Conservation (phyloP, 441 rosid species). For the Erodium texanum region DNA sequence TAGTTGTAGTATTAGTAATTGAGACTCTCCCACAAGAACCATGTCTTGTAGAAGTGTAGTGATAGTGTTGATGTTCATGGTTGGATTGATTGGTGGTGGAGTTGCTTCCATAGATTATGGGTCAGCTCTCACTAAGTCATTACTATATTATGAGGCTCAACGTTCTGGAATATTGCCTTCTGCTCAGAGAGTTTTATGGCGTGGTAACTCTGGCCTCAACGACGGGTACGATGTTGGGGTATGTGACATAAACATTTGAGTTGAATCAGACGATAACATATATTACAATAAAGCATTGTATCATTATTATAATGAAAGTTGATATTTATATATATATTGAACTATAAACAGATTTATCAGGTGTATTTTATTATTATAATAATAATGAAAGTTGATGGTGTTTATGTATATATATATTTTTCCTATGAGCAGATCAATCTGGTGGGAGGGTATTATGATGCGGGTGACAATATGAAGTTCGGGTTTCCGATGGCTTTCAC, state of each 20-base stretch:
- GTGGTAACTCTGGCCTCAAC: conserved; percentile 37
- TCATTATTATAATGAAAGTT: too few species aligned
- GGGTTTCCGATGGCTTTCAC: conserved; percentile 45
- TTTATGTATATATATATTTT: too few species aligned
- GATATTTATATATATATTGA: too few species aligned
- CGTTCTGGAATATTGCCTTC: conserved; percentile 43
- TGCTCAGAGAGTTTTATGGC: conserved; percentile 36
- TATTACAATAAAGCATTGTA: too few species aligned
- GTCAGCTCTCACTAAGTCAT: conserved; percentile 33
- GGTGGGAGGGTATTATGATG: conserved; percentile 40
- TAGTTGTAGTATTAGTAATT: too few species aligned
- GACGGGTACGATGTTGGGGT: conserved; percentile 35
- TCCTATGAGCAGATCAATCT: conserved; percentile 27
- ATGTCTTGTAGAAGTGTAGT: not conserved
- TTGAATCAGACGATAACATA: accelerated
- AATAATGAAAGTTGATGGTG: too few species aligned
- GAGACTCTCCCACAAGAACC: not conserved
- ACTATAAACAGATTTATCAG: too few species aligned
- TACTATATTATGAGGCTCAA: conserved; percentile 48
- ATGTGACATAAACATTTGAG: not conserved
- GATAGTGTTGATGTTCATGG: not conserved
- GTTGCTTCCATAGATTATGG: conserved; percentile 20
- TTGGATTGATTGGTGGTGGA: not conserved
- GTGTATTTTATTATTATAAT: too few species aligned
- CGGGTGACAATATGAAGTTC: conserved; percentile 45